Percentiles rank a stretch among this genome's conserved stretches.
phyloP scores from a whole-genome alignment of 2,329 filamentous ascomycete genomes.

The Thelonectria olida region DNA sequence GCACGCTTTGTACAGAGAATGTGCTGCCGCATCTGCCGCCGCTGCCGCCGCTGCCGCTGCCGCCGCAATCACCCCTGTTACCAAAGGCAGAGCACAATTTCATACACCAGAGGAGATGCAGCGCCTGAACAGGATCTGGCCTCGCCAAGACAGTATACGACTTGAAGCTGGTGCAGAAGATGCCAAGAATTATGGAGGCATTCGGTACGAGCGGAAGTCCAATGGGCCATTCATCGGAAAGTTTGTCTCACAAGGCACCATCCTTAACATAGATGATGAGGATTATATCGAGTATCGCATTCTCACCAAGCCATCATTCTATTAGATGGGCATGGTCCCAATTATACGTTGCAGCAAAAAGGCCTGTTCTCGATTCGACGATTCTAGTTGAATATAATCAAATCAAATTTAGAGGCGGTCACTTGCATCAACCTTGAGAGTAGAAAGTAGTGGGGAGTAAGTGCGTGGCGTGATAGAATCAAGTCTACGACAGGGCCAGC shows the following conservation, averaged over 20 bases:
- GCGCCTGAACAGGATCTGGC: conserved; percentile 65
- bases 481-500: no score
- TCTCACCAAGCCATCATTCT: conserved; percentile 70
- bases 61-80: conserved; percentile 36
- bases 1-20: conserved; percentile 54
- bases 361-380: no score
- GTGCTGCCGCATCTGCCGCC: conserved; percentile 45
- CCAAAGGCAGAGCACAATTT: conserved; percentile 48
- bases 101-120: conserved; percentile 59
- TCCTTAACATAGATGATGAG: conserved; percentile 72
- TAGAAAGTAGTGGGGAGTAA: no score
- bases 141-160: conserved; percentile 59
- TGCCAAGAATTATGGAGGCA: conserved; percentile 65
- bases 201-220: conserved; percentile 70
- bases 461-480: no score
- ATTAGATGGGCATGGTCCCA: no score
- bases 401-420: no score
- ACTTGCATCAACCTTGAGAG: no score
- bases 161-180: conserved; percentile 57
- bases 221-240: conserved; percentile 70
- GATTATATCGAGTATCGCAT: conserved; percentile 75
- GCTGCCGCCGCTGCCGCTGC: conserved; percentile 44
- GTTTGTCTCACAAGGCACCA: conserved; percentile 68
- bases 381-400: no score
- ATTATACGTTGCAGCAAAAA: no score